Conservation (phyloP, 306 rosid species). For the Macrotyloma uniflorum region DNA sequence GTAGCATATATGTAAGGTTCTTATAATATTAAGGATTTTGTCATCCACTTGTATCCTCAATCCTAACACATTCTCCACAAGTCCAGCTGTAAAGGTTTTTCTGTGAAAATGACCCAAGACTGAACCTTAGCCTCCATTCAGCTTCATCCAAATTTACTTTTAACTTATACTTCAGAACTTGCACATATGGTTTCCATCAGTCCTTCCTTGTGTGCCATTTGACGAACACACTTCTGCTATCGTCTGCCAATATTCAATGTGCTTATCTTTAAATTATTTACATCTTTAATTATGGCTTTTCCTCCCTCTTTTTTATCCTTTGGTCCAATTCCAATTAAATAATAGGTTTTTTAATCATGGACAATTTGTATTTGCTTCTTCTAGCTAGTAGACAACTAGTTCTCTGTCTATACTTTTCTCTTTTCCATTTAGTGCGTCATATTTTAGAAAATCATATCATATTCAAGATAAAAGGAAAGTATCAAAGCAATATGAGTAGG, state of each 20-base stretch:
- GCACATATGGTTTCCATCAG: slow-evolving; percentile 34
- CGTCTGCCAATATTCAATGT: slow-evolving; percentile 19
- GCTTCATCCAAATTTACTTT: slow-evolving; percentile 37
- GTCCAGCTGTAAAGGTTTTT: slow-evolving; percentile 47
- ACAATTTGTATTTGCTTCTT: slow-evolving; percentile 22
- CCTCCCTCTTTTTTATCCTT: not conserved
- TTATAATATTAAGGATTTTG: slow-evolving; percentile 29
- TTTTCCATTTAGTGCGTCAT: slow-evolving; percentile 23
- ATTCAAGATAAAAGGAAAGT: slow-evolving; percentile 21
- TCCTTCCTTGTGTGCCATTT: slow-evolving; percentile 34
- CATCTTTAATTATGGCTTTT: not conserved
- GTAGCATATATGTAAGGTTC: slow-evolving; percentile 21
- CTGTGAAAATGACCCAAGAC: slow-evolving; percentile 44
- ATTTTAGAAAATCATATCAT: not conserved
- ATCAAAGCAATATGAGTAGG: slow-evolving; percentile 9
- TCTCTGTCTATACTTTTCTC: not conserved
- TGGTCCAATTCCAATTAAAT: slow-evolving; percentile 9
- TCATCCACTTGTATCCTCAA: slow-evolving; percentile 31
- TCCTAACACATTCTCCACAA: slow-evolving; percentile 18
- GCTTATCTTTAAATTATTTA: slow-evolving; percentile 20
- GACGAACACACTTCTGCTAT: slow-evolving; percentile 20
- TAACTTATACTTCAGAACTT: slow-evolving; percentile 33
- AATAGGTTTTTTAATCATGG: not conserved
- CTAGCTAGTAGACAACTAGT: slow-evolving; percentile 14
- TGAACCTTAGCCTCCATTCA: slow-evolving; percentile 40